phyloP scores from a whole-genome alignment of 164 flowering plant genomes.

The Liriodendron chinense region DNA sequence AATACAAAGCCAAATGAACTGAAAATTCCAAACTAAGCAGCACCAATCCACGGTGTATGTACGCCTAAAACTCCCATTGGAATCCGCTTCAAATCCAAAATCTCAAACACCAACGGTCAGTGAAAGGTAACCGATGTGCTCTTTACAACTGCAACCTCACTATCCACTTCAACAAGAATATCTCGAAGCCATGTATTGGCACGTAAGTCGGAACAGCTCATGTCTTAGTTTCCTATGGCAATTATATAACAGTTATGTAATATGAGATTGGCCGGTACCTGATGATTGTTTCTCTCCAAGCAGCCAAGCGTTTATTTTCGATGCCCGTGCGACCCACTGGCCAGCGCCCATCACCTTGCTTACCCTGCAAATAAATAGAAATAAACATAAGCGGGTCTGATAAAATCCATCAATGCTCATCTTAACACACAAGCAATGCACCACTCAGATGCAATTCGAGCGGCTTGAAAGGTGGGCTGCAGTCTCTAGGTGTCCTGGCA shows the following conservation, averaged over 20 bases:
- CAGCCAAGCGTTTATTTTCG: not conserved
- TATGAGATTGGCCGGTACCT: not conserved
- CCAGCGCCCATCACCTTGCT: not conserved
- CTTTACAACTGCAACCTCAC: not conserved
- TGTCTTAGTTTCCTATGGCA: not conserved
- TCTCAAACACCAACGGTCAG: not conserved
- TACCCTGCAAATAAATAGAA: conserved; percentile 16
- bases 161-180: not conserved
- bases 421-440: not conserved
- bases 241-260: not conserved
- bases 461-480: too few relatives aligned
- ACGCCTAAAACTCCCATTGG: not conserved
- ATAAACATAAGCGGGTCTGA: not conserved
- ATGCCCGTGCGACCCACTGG: not conserved
- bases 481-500: too few relatives aligned
- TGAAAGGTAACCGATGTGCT: not conserved
- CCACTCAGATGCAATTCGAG: too few relatives aligned
- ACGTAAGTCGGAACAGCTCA: not conserved
- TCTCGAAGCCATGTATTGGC: not conserved
- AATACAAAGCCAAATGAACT: not conserved
- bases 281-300: not conserved
- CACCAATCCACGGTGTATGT: not conserved
- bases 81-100: not conserved
- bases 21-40: not conserved
- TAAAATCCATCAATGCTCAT: not conserved